Conservation (phyloP, 1,284 basidiomycete genomes). For the Polyporus tsugae region DNA sequence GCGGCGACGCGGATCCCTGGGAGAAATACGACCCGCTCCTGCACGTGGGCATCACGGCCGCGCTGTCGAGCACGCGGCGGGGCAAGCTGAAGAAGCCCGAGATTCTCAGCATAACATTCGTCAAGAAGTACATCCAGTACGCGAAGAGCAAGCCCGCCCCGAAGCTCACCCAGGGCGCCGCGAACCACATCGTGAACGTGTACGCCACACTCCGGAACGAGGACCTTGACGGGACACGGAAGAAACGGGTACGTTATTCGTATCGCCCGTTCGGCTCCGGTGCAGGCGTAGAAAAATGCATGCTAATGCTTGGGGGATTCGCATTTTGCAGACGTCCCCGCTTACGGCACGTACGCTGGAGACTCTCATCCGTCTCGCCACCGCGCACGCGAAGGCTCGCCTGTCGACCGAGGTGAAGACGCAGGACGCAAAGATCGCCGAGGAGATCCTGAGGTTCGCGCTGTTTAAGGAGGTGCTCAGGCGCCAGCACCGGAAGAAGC, state of each 20-base stretch:
- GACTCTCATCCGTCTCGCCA: conserved; percentile 97
- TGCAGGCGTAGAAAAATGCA: conserved; percentile 1
- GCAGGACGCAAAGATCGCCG: conserved; percentile 89
- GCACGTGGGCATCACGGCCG: conserved; percentile 76
- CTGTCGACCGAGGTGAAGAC: conserved; percentile 88
- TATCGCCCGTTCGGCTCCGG: neutral
- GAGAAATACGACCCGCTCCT: conserved; percentile 98
- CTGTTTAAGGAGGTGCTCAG: conserved; percentile 98
- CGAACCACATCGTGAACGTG: conserved; percentile 93
- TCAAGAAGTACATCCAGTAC: conserved; percentile 99
- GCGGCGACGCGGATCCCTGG: conserved; percentile 81
- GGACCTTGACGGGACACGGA: conserved; percentile 84
- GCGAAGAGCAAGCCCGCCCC: conserved; percentile 91
- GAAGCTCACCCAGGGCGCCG: conserved; percentile 90
- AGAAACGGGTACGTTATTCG: conserved; percentile 75
- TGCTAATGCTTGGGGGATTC: conserved; percentile 10
- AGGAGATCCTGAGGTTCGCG: conserved; percentile 96
- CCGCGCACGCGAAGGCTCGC: conserved; percentile 97
- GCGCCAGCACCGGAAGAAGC: conserved; percentile 78
- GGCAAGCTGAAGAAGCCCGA: conserved; percentile 77
- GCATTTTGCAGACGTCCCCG: conserved; percentile 88
- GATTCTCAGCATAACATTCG: conserved; percentile 91
- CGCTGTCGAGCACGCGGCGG: conserved; percentile 55
- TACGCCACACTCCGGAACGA: conserved; percentile 95
- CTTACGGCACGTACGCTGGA: conserved; percentile 98